phyloP scores from a whole-genome alignment of 116 monocot genomes.

The Cymodocea nodosa region DNA sequence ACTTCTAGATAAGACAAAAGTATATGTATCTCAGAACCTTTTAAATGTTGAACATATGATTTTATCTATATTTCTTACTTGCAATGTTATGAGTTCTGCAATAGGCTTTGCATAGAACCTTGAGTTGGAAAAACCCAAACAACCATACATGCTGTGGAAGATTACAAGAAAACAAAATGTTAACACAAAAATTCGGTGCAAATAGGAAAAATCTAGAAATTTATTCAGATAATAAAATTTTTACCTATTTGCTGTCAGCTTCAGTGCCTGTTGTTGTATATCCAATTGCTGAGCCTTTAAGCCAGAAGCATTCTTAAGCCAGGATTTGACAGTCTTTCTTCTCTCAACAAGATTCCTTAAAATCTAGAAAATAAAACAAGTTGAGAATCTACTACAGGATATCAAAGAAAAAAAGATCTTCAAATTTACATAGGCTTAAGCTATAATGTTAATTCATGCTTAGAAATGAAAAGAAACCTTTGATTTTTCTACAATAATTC shows the following conservation, averaged over 20 bases:
- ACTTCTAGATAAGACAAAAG: too few species aligned
- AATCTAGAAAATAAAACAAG: slow-evolving; percentile 26
- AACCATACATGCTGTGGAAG: slow-evolving; percentile 91
- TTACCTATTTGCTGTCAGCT: slow-evolving; percentile 93
- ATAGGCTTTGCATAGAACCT: slow-evolving; percentile 98
- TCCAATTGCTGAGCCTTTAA: slow-evolving; percentile 83
- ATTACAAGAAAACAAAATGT: slow-evolving; percentile 4
- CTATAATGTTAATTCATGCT: too few species aligned
- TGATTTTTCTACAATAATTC: too few species aligned
- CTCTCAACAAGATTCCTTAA: slow-evolving; percentile 75
- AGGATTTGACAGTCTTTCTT: slow-evolving; percentile 75
- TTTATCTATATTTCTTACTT: slow-evolving; percentile 38
- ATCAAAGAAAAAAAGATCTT: too few species aligned
- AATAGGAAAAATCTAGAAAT: not conserved
- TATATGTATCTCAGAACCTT: not conserved
- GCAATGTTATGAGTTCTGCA: slow-evolving; percentile 90
- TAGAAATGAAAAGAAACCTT: too few species aligned
- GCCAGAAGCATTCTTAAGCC: slow-evolving; percentile 77
- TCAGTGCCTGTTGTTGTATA: slow-evolving; percentile 90
- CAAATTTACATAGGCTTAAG: too few species aligned
- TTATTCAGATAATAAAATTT: not conserved
- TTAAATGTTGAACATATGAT: slow-evolving; percentile 1
- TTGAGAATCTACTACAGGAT: too few species aligned
- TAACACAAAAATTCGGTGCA: not conserved
- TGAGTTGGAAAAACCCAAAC: slow-evolving; percentile 88